Evolutionary conservation across 345 rosid genomes (phyloP).

Genomic region (Psidium guajava): DNA sequence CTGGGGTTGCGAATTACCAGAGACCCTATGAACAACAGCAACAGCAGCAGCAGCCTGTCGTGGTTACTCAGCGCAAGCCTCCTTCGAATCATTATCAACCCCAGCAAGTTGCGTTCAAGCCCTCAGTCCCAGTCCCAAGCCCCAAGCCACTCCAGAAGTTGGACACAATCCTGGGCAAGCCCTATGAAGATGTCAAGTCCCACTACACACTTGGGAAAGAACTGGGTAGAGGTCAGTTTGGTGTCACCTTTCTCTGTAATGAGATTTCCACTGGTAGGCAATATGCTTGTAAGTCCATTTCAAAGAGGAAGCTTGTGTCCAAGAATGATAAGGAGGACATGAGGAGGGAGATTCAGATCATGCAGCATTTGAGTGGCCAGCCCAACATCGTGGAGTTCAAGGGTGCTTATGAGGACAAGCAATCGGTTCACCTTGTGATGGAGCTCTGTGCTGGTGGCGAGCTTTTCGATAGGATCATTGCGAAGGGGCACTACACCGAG

Average conservation of each 20-base stretch:
- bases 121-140: neutral
- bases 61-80: neutral
- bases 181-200: slow-evolving; percentile 56
- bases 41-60: neutral
- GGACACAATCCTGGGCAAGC: slow-evolving; percentile 61
- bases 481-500: slow-evolving; percentile 70
- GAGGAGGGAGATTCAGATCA: slow-evolving; percentile 76
- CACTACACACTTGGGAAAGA: slow-evolving; percentile 61
- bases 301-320: slow-evolving; percentile 58
- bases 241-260: slow-evolving; percentile 67
- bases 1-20: neutral
- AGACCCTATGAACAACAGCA: neutral
- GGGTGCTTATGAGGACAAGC: slow-evolving; percentile 81
- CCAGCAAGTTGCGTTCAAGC: neutral
- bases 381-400: slow-evolving; percentile 82
- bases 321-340: slow-evolving; percentile 70
- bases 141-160: slow-evolving; percentile 6
- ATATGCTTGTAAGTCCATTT: slow-evolving; percentile 82
- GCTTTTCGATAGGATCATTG: slow-evolving; percentile 69
- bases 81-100: neutral
- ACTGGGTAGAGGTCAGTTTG: slow-evolving; percentile 89
- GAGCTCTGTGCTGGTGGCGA: slow-evolving; percentile 96
- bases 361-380: slow-evolving; percentile 96
- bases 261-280: slow-evolving; percentile 57
- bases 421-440: slow-evolving; percentile 76